Percentiles rank a stretch among this genome's conserved stretches.
Conservation (phyloP, 1,139 yeast species). For the Petasospora fabianii region DNA sequence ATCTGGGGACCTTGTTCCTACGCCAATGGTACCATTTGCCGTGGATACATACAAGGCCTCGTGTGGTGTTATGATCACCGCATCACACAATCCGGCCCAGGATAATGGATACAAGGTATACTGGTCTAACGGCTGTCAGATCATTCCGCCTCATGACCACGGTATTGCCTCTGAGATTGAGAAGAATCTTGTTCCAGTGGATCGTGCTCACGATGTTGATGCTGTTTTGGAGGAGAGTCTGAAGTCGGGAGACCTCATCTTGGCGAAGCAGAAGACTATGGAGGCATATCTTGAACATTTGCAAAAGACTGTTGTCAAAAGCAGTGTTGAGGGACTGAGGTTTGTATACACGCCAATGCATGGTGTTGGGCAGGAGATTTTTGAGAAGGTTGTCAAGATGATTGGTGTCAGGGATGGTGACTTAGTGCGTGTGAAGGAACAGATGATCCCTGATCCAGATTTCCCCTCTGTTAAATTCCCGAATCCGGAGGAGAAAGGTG, state of each 20-base stretch:
- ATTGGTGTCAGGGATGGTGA: constrained; percentile 31
- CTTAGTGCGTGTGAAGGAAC: constrained; percentile 47
- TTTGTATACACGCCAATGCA: constrained; percentile 93
- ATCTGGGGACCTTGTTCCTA: constrained; percentile 53
- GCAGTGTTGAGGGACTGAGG: constrained; percentile 22
- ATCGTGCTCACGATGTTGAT: constrained; percentile 20
- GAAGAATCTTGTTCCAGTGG: constrained; percentile 54
- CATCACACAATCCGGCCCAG: constrained; percentile 90
- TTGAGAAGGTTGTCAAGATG: constrained; percentile 29
- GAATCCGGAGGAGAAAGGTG: constrained; percentile 95
- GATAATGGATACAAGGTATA: constrained; percentile 97
- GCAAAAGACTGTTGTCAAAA: constrained; percentile 29
- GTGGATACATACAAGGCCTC: constrained; percentile 61
- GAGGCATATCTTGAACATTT: constrained; percentile 37
- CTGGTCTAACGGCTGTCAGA: constrained; percentile 92
- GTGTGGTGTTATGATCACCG: constrained; percentile 94
- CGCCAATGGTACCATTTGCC: constrained; percentile 91
- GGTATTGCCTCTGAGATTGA: constrained; percentile 66
- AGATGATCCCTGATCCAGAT: constrained; percentile 72
- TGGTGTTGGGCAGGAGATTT: constrained; percentile 72
- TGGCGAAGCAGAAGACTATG: constrained; percentile 29
- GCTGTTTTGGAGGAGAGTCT: constrained; percentile 18
- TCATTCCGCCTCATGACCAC: constrained; percentile 84
- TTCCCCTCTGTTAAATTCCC: constrained; percentile 88
- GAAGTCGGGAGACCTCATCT: constrained; percentile 16